Conservation (phyloP, 2,329 filamentous ascomycete species). For the Diplodia corticola region DNA sequence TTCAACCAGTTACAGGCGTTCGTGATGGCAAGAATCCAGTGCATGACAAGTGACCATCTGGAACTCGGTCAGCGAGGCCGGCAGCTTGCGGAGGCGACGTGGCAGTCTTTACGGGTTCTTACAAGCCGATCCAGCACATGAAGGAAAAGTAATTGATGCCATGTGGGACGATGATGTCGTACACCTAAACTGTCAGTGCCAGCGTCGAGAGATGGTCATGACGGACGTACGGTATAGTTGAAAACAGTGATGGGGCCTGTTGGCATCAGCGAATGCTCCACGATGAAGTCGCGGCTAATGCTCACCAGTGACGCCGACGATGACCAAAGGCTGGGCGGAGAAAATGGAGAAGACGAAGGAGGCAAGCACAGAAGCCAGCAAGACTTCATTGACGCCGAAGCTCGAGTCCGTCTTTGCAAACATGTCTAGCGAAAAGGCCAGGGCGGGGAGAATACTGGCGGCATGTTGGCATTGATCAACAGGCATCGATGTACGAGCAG, state of each 20-base stretch:
- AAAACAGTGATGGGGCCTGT: slow-evolving; percentile 86
- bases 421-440: slow-evolving; percentile 92
- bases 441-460: slow-evolving; percentile 74
- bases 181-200: slow-evolving; percentile 47
- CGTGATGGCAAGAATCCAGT: slow-evolving; percentile 78
- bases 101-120: neutral
- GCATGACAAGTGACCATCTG: slow-evolving; percentile 80
- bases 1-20: slow-evolving; percentile 87
- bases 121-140: slow-evolving; percentile 79
- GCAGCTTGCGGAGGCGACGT: no score
- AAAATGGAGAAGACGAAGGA: slow-evolving; percentile 78
- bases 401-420: slow-evolving; percentile 82
- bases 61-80: neutral
- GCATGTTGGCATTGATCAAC: neutral
- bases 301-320: slow-evolving; percentile 80
- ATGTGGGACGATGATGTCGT: slow-evolving; percentile 77
- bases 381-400: slow-evolving; percentile 87
- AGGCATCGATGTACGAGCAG: slow-evolving; percentile 14
- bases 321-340: slow-evolving; percentile 81
- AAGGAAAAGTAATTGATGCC: slow-evolving; percentile 83
- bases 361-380: slow-evolving; percentile 81
- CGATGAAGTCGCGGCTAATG: neutral
- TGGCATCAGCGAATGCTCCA: slow-evolving; percentile 23
- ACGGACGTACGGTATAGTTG: slow-evolving; percentile 68
- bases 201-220: no score